A percentile compares a stretch with the other conserved stretches of the same genome.
Evolutionary conservation across 768 basidiomycete genomes (phyloP).

Genomic region (button mushroom (Agaricus bisporus)): DNA sequence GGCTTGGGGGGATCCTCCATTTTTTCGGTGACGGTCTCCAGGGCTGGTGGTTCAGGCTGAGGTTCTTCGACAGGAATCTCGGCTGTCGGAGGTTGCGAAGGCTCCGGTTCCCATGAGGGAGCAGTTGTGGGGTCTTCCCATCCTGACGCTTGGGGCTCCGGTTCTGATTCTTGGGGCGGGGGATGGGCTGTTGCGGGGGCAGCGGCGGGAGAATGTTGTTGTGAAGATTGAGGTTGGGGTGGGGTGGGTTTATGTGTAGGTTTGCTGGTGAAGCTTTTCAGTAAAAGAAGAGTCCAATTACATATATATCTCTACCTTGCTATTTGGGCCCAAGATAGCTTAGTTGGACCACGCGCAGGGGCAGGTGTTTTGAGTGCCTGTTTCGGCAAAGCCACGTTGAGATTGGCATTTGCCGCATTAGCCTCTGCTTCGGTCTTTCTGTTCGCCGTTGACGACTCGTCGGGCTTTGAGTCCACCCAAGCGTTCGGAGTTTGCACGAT

Average conservation of each 20-base stretch:
- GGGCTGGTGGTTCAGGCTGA: conserved; percentile 23
- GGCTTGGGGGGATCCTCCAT: conserved; percentile 21
- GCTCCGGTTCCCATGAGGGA: conserved; percentile 52
- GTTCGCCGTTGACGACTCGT: conserved; percentile 22
- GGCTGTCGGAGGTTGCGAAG: conserved; percentile 16
- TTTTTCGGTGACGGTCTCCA: conserved; percentile 11
- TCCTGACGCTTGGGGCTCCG: conserved; percentile 29
- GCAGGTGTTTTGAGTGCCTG: conserved; percentile 50
- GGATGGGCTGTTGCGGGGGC: conserved; percentile 20
- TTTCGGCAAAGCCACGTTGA: conserved; percentile 19
- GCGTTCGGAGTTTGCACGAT: conserved; percentile 19
- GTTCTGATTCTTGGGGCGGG: conserved; percentile 21
- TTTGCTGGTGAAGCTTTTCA: conserved; percentile 25
- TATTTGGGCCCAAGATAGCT: conserved; percentile 83
- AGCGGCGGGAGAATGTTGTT: conserved; percentile 21
- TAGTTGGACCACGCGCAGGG: conserved; percentile 53
- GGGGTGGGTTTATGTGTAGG: conserved; percentile 60
- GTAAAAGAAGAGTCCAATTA: neutral
- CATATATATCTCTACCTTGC: conserved; percentile 48
- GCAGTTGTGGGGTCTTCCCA: conserved; percentile 76
- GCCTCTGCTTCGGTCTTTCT: conserved; percentile 22
- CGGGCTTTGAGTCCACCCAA: conserved; percentile 25
- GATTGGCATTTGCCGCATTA: conserved; percentile 13
- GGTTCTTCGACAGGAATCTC: conserved; percentile 18
- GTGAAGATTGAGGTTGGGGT: conserved; percentile 26